Conservation (phyloP, 768 basidiomycete genomes). For the Boletales sp. region DNA sequence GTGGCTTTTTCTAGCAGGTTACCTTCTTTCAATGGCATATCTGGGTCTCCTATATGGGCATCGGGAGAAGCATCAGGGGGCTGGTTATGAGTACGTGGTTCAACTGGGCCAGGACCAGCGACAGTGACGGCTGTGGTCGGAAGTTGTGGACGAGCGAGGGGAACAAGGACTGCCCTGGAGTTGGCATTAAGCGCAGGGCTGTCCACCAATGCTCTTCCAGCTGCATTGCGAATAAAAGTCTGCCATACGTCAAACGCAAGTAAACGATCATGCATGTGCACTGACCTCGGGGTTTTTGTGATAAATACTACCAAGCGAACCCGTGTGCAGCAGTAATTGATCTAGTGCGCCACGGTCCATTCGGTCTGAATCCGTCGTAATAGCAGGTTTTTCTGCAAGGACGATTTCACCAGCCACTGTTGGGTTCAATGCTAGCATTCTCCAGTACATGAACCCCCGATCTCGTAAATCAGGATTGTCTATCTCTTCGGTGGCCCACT, state of each 20-base stretch:
- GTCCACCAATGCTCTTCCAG: conserved; percentile 77
- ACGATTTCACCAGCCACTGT: conserved; percentile 86
- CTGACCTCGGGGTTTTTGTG: conserved; percentile 94
- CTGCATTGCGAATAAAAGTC: conserved; percentile 92
- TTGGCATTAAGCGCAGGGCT: conserved; percentile 86
- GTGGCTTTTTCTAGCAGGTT: conserved; percentile 14
- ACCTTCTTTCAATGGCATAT: conserved; percentile 23
- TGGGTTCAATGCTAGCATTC: conserved; percentile 91
- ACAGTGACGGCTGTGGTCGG: conserved; percentile 45
- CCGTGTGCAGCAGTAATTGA: conserved; percentile 90
- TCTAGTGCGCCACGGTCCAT: conserved; percentile 98
- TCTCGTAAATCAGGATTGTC: conserved; percentile 98
- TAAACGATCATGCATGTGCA: not conserved
- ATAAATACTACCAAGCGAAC: conserved; percentile 92
- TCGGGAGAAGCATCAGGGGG: conserved; percentile 23
- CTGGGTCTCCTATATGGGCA: conserved; percentile 31
- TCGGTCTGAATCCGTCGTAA: conserved; percentile 96
- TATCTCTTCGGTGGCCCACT: conserved; percentile 95
- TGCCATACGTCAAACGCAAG: conserved; percentile 29
- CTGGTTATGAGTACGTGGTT: conserved; percentile 25
- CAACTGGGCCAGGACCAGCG: conserved; percentile 49
- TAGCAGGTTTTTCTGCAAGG: conserved; percentile 88
- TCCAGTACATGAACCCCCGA: conserved; percentile 99
- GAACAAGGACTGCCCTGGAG: conserved; percentile 69
- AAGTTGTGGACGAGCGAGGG: conserved; percentile 51